Conservation (phyloP, 106 monocot species). For the Narthecium ossifragum region DNA sequence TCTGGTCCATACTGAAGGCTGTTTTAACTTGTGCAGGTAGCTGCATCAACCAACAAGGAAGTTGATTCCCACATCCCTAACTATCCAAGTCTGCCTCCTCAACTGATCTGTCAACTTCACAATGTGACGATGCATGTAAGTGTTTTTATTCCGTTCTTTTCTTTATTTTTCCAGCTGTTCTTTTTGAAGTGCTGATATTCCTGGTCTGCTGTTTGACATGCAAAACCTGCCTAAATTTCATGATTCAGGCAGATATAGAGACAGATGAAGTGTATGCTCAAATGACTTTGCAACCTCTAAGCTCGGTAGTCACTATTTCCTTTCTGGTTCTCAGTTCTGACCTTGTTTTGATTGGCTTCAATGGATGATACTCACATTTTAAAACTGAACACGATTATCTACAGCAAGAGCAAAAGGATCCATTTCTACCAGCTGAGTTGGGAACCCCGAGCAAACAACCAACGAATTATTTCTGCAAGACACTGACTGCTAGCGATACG, state of each 20-base stretch:
- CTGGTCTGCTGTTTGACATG: no score
- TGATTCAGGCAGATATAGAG: conserved; percentile 12
- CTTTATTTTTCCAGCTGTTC: background rate
- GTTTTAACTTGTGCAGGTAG: conserved; percentile 10
- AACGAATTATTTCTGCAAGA: conserved; percentile 37
- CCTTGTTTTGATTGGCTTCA: no score
- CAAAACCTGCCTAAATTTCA: conserved; percentile 1
- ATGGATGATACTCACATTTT: background rate
- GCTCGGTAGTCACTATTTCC: conserved; percentile 7
- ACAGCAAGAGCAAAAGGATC: conserved; percentile 31
- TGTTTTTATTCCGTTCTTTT: background rate
- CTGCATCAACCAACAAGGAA: conserved; percentile 33
- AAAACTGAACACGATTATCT: background rate
- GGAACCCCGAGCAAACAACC: conserved; percentile 25
- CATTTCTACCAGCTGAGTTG: conserved; percentile 19
- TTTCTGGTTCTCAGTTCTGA: background rate
- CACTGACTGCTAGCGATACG: conserved; percentile 24
- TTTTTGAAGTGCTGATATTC: background rate
- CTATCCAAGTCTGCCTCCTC: conserved; percentile 28
- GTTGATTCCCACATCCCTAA: conserved; percentile 27
- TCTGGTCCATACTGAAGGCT: no score
- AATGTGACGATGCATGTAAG: conserved; percentile 33
- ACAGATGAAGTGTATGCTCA: conserved; percentile 20
- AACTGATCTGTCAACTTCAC: conserved; percentile 30
- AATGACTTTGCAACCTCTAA: conserved; percentile 24